phyloP scores from a whole-genome alignment of 331 rosid species.

The Malus hybrid region DNA sequence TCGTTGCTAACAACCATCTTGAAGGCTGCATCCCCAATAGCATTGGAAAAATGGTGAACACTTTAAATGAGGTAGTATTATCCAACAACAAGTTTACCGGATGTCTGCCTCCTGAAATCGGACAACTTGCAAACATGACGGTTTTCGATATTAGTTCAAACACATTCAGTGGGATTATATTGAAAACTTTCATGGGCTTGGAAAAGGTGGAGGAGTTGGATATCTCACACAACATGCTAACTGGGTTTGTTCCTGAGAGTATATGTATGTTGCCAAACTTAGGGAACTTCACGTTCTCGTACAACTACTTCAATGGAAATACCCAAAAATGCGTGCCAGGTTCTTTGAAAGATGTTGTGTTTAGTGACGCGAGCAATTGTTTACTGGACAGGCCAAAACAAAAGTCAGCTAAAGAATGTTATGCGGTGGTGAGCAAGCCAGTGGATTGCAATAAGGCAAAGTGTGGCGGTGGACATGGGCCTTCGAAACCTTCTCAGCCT shows the following conservation, averaged over 20 bases:
- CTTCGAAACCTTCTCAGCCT: not conserved
- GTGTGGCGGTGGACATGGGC: constrained; percentile 10
- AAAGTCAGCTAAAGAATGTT: constrained; percentile 18
- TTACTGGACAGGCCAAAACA: constrained; percentile 26
- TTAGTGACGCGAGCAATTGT: constrained; percentile 17
- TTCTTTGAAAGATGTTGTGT: not conserved
- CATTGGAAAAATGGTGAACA: constrained; percentile 29
- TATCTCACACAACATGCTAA: constrained; percentile 19
- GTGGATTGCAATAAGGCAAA: constrained; percentile 25
- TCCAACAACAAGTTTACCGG: constrained; percentile 23
- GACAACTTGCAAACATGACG: constrained; percentile 4
- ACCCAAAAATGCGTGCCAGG: constrained; percentile 11
- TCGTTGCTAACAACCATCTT: constrained; percentile 23
- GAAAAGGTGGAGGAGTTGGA: constrained; percentile 13
- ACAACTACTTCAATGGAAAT: constrained; percentile 25
- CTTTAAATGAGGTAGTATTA: constrained; percentile 17
- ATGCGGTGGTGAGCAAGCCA: constrained; percentile 21
- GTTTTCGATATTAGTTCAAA: constrained; percentile 25
- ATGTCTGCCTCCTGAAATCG: constrained; percentile 25
- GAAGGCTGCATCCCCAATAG: constrained; percentile 29
- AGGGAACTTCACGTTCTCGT: constrained; percentile 20
- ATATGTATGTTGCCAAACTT: constrained; percentile 19
- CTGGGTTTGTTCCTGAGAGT: constrained; percentile 20
- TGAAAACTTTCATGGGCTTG: constrained; percentile 3
- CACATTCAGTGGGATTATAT: constrained; percentile 12